These are phyloP conservation scores for Rutstroemia sydowiana DNA, from an alignment of 2,329 filamentous ascomycete genomes.

Conservation along the genomic window DNA sequence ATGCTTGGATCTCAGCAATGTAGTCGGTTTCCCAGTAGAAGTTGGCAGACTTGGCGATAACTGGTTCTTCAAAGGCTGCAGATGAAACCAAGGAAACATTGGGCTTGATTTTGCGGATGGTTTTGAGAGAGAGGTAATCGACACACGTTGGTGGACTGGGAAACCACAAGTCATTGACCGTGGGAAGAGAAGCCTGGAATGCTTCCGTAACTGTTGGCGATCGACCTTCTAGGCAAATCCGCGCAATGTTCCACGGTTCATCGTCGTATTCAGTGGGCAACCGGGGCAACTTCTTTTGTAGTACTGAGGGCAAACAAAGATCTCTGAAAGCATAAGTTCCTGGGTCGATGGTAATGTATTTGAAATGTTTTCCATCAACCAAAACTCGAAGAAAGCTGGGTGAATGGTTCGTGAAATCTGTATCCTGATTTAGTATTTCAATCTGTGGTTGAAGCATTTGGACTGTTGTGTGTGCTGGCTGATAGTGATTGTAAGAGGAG, in stretches of 20 bases:
- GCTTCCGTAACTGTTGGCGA: constrained; percentile 25
- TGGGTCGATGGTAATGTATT: constrained; percentile 35
- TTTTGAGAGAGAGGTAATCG: constrained; percentile 31
- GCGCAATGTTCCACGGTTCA: constrained; percentile 33
- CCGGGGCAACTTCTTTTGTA: constrained; percentile 31
- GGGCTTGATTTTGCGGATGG: constrained; percentile 12
- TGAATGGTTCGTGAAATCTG: constrained; percentile 7
- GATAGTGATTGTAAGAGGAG: too few relatives aligned
- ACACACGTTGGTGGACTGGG: constrained; percentile 25
- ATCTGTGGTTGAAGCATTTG: neutral
- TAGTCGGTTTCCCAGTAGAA: constrained; percentile 12
- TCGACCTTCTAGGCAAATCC: constrained; percentile 26
- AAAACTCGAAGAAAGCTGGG: constrained; percentile 14
- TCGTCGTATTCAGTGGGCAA: constrained; percentile 31
- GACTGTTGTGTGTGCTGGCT: too few relatives aligned
- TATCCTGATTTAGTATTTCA: constrained; percentile 12
- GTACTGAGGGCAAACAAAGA: constrained; percentile 29
- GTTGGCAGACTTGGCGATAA: constrained; percentile 19
- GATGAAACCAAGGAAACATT: constrained; percentile 16
- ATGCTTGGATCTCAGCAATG: constrained; percentile 16
- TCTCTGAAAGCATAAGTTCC: constrained; percentile 30
- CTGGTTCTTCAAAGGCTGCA: constrained; percentile 13
- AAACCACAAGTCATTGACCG: constrained; percentile 30
- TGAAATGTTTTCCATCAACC: constrained; percentile 26
- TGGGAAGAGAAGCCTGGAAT: constrained; percentile 25